Evolutionary conservation across 139 green algal genomes (phyloP), one percentile per base, ranked within the genome.

Genomic region (Marvania coccoides): DNA sequence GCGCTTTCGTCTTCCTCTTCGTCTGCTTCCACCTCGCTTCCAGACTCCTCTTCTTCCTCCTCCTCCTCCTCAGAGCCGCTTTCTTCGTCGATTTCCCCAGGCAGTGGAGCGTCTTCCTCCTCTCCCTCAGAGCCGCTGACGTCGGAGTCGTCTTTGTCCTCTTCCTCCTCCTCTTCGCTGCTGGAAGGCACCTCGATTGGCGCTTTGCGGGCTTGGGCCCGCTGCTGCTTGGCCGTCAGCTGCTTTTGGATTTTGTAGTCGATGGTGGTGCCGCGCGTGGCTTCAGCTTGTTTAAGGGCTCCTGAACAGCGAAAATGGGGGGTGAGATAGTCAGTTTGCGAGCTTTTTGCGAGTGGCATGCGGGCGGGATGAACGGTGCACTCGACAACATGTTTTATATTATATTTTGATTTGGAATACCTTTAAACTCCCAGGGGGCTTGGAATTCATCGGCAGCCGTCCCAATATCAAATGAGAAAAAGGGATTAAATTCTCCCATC

Each of bases 401-500:
- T 24, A 19, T 7, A 23, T 3, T 9, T 57, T 15, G 31, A 15
- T 13, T 7, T 7, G 35, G 14, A 68, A 5, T 47, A 89, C 88
- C 81, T 71, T 64, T 48, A 56, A 93, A 85, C 42, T 93, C 86
- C 88, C 88, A 95, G 31, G 88, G 78, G 3, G 86, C 72, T 61
- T 93, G 86, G 3, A 58, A 51, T 7, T 62, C 39, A 2, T 53
- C 47, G 31, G 60, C 72, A 8, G 61, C 68, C 3, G 58, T 59
- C 6, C 69, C 73, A 19, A 83, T 65, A 54, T 89, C 81, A 30
- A 91, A 93, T 2, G 23, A 47, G 62, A 94, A 93, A 31, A 36
- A 61, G 0, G 85, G 76, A 46, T 88, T 81, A 23, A 93, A 81
- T 31, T 93, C 79, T 6, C 15, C 30, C 40, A 65, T 65, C 29